Evolutionary conservation across 345 rosid genomes (phyloP).

Genomic region (Eucalyptus paniculata): DNA sequence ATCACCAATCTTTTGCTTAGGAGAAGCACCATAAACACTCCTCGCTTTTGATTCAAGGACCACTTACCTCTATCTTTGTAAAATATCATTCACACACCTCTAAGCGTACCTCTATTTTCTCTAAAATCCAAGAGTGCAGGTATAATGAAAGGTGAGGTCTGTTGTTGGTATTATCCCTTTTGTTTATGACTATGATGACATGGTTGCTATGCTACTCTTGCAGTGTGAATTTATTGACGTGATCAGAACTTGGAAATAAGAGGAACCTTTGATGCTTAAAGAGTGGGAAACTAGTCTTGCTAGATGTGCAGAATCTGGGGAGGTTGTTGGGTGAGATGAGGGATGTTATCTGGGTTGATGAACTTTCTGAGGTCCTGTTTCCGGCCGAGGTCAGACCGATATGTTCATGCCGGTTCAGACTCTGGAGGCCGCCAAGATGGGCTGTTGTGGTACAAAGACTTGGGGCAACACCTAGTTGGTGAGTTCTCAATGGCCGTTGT

Average conservation of each 20-base stretch:
- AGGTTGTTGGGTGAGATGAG: constrained; percentile 29
- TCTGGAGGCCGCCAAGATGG: constrained; percentile 36
- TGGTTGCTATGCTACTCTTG: not conserved
- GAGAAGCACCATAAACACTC: not conserved
- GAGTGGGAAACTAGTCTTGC: not conserved
- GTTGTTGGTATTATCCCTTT: not conserved
- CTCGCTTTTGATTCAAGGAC: not conserved
- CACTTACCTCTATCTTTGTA: not conserved
- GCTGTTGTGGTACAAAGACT: constrained; percentile 42
- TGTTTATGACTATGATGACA: not conserved
- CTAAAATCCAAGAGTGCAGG: not conserved
- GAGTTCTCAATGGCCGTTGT: constrained; percentile 48
- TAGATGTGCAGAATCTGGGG: not conserved
- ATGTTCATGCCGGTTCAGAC: constrained; percentile 19
- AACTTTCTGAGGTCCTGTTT: constrained; percentile 36
- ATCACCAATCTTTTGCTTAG: not conserved
- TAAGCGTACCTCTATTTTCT: not conserved
- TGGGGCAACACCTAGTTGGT: constrained; percentile 30
- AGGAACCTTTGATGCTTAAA: not conserved
- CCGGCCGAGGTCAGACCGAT: constrained; percentile 19
- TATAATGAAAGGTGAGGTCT: not conserved
- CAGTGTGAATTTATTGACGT: not conserved
- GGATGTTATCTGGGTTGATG: constrained; percentile 52
- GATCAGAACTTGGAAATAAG: not conserved
- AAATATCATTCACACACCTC: not conserved